A percentile compares a stretch with the other conserved stretches of the same genome.
Evolutionary conservation across 2,329 filamentous ascomycete genomes (phyloP).

Genomic region (Pestalotiopsis sp.): DNA sequence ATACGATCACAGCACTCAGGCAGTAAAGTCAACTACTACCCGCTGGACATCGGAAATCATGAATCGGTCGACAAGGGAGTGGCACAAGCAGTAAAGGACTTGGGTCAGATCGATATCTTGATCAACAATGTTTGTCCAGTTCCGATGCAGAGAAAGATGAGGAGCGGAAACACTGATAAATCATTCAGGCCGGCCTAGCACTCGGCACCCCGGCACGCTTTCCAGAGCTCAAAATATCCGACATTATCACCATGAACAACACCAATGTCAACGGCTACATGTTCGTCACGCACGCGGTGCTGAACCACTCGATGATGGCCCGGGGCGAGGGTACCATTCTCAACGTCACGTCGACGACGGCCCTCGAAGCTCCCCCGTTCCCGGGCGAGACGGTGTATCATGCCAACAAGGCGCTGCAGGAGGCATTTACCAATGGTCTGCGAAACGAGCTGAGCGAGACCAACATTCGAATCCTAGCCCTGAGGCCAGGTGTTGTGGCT

Average conservation of each 20-base stretch:
- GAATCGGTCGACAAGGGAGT: constrained; percentile 34
- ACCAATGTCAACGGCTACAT: constrained; percentile 53
- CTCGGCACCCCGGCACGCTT: constrained; percentile 46
- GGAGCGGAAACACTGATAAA: rapidly evolving
- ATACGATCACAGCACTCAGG: constrained; percentile 17
- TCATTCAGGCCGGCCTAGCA: constrained; percentile 42
- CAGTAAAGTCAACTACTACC: constrained; percentile 14
- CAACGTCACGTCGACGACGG: constrained; percentile 50
- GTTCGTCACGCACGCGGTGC: constrained; percentile 44
- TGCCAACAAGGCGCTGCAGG: constrained; percentile 47
- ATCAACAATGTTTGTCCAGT: constrained; percentile 42
- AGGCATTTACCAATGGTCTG: constrained; percentile 51
- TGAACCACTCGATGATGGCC: constrained; percentile 44
- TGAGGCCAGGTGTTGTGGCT: constrained; percentile 49
- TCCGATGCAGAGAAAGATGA: not conserved
- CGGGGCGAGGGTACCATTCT: constrained; percentile 45
- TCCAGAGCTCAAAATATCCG: constrained; percentile 39
- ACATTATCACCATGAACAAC: constrained; percentile 46
- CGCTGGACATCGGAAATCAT: constrained; percentile 34
- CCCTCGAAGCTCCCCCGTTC: constrained; percentile 49
- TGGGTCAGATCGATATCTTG: constrained; percentile 43
- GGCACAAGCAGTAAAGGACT: constrained; percentile 29
- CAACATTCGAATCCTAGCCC: constrained; percentile 47
- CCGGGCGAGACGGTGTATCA: constrained; percentile 52
- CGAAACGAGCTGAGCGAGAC: constrained; percentile 48